phyloP scores from a whole-genome alignment of 2,329 filamentous ascomycete species.

The Fusarium tuaranense region DNA sequence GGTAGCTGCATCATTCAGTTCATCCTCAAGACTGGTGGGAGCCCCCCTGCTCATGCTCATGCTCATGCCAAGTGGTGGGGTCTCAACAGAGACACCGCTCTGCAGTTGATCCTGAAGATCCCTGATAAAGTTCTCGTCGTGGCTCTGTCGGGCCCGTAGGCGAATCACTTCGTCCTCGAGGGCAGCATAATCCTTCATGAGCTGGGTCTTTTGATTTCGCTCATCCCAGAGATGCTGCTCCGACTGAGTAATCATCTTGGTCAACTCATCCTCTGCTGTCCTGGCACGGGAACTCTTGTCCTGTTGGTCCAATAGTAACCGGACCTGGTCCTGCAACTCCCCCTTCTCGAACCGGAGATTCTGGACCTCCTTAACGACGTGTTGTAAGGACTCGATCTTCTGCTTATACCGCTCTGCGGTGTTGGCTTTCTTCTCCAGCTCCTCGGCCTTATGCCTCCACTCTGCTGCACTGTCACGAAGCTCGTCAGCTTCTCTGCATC shows the following conservation, averaged over 20 bases:
- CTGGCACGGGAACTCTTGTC: slow-evolving; percentile 49
- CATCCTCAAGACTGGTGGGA: slow-evolving; percentile 67
- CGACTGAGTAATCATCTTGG: slow-evolving; percentile 56
- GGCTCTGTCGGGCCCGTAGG: slow-evolving; percentile 59
- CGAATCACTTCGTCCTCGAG: slow-evolving; percentile 61
- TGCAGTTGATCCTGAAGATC: slow-evolving; percentile 71
- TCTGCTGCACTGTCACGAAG: slow-evolving; percentile 71
- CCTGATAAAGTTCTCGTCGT: slow-evolving; percentile 66
- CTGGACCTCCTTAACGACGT: slow-evolving; percentile 67
- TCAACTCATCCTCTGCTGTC: slow-evolving; percentile 55
- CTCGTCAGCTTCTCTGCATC: slow-evolving; percentile 61
- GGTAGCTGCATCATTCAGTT: slow-evolving; percentile 64
- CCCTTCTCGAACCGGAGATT: slow-evolving; percentile 67
- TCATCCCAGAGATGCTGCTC: slow-evolving; percentile 57
- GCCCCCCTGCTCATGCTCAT: slow-evolving; percentile 29
- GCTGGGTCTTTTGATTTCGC: slow-evolving; percentile 58
- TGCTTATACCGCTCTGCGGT: slow-evolving; percentile 72
- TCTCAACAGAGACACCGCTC: slow-evolving; percentile 45
- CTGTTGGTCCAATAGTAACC: slow-evolving; percentile 50
- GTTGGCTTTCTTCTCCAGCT: slow-evolving; percentile 72
- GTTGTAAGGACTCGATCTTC: slow-evolving; percentile 69
- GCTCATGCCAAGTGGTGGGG: slow-evolving; percentile 29
- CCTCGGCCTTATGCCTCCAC: slow-evolving; percentile 68
- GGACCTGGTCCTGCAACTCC: slow-evolving; percentile 62
- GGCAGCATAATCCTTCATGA: slow-evolving; percentile 59